phyloP scores from a whole-genome alignment of 768 basidiomycete species.

The Boletus edulis region DNA sequence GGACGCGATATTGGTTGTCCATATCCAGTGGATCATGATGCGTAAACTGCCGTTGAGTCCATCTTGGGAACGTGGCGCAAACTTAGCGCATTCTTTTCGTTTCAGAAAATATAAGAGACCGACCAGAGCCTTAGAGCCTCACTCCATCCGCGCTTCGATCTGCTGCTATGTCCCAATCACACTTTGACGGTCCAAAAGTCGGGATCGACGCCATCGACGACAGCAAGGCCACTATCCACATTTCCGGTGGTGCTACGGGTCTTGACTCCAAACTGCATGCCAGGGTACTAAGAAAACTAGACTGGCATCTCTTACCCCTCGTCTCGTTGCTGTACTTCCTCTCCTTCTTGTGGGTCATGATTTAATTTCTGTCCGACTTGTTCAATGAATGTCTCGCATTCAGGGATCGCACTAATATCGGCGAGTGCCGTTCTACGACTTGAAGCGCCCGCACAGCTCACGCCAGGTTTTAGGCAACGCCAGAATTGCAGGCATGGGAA shows the following conservation, averaged over 20 bases:
- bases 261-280: neutral
- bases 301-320: slow-evolving; percentile 19
- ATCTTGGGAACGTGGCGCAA: neutral
- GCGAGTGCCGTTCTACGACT: slow-evolving; percentile 18
- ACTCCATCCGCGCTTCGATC: neutral
- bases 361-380: neutral
- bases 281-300: slow-evolving; percentile 17
- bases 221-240: slow-evolving; percentile 2
- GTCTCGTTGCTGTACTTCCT: slow-evolving; percentile 16
- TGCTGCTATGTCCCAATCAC: slow-evolving; percentile 4
- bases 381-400: neutral
- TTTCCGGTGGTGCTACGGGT: neutral
- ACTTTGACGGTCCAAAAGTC: neutral
- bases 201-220: neutral
- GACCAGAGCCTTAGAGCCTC: slow-evolving; percentile 1
- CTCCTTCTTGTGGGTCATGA: slow-evolving; percentile 15
- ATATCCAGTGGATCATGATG: neutral
- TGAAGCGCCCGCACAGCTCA: slow-evolving; percentile 1
- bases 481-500: slow-evolving; percentile 44
- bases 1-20: neutral
- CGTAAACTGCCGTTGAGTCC: neutral
- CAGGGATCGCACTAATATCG: slow-evolving; percentile 46
- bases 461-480: slow-evolving; percentile 35
- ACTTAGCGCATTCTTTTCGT: neutral
- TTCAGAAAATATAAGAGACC: neutral